Conservation (phyloP, 345 rosid species). For the Citrus inodora region DNA sequence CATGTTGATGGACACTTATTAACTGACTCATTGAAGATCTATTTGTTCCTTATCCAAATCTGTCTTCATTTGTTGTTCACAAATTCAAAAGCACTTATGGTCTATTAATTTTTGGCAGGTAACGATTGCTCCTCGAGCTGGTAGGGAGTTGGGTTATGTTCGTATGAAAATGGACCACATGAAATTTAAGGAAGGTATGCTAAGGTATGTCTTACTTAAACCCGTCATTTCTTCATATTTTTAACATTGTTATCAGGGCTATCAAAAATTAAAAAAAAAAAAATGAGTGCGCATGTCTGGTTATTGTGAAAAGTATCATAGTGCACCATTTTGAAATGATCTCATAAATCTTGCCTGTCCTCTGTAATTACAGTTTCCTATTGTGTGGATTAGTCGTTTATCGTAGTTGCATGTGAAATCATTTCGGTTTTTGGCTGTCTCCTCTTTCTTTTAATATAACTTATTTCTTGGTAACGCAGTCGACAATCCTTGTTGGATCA, state of each 20-base stretch:
- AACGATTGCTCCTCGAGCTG: conserved; percentile 90
- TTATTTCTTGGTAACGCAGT: conserved; percentile 35
- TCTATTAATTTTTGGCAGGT: conserved; percentile 44
- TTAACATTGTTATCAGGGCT: neutral
- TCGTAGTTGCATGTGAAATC: neutral
- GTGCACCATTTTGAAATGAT: neutral
- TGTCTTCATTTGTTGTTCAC: neutral
- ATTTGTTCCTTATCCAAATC: neutral
- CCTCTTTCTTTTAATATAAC: neutral
- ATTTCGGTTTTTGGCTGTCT: neutral
- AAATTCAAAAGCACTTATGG: neutral
- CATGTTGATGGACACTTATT: neutral
- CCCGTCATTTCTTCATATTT: neutral
- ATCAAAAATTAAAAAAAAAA: neutral
- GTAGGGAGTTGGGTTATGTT: conserved; percentile 88
- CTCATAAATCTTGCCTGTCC: neutral
- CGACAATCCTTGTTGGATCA: conserved; percentile 90
- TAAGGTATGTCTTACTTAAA: conserved; percentile 40
- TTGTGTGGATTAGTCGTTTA: neutral
- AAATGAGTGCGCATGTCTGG: neutral
- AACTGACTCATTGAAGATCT: neutral
- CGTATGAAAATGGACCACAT: conserved; percentile 84
- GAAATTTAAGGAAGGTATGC: conserved; percentile 80
- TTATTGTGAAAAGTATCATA: neutral
- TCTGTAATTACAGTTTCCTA: neutral